Evolutionary conservation across 1,284 basidiomycete genomes (phyloP), one percentile per base, ranked within the genome.

Genomic region (Exobasidium rhododendri): DNA sequence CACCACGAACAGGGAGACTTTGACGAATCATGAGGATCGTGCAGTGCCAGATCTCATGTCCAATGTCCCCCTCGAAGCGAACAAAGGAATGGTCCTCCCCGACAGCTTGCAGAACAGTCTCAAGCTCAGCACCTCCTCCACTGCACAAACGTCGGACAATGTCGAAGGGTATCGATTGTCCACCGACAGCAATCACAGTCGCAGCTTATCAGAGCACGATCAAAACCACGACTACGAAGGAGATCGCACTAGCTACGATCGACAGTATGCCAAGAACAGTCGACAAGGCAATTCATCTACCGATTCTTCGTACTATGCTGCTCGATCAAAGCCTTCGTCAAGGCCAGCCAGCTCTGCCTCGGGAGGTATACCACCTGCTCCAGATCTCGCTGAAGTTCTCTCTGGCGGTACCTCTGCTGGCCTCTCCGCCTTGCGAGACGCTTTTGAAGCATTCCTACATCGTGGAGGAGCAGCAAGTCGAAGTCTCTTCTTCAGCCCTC

Each of bases 381-480:
- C 58, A 14, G 32, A 52, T 6, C 32, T 60, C 20, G n/a, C n/a
- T 13, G 31, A 35, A 3, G 50, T 60, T 11, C 58, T 60, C 4
- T 60, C 58, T 17, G 32, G 50, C 35, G 22, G n/a, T n/a, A 56
- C 50, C 54, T 35, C 52, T 6, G 24, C 44, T 17, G 24, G 29
- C 20, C 40, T 62, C 22, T 55, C 65, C 3, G 31, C 59, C 6
- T 56, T 65, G 11, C 69, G 71, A 52, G 72, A 75, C 20, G 70
- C 71, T 1, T 75, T 75, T 50, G 73, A 75, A 46, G 56, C 46
- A 29, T 75, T 70, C 43, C 64, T 75, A 31, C 68, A 74, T 20
- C 32, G 63, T 24, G 30, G 43, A 35, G 46, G 32, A 11, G 43
- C 49, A 17, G 17, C 29, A 30, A 30, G 17, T 20, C 20, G 52